Percentiles rank a stretch among this genome's conserved stretches.
These are phyloP conservation scores for Solanum virginianum DNA, from an alignment of 257 asterid genomes.

Conservation along the genomic window DNA sequence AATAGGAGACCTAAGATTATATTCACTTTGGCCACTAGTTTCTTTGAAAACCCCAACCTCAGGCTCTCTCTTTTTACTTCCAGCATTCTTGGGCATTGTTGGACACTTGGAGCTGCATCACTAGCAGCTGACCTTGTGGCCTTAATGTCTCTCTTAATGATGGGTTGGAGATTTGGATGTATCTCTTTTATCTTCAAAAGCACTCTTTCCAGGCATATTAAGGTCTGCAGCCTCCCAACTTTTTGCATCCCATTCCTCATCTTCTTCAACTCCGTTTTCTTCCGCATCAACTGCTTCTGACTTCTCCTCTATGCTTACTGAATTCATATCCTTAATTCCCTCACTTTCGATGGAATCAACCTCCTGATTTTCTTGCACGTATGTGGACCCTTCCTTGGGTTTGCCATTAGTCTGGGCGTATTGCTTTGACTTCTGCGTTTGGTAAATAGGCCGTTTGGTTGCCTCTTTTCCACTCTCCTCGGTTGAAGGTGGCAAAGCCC, in stretches of 20 bases:
- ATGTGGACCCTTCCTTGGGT: constrained; percentile 24
- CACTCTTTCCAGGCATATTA: constrained; percentile 68
- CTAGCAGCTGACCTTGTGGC: neutral
- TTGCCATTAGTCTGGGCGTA: constrained; percentile 57
- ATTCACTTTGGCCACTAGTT: constrained; percentile 17
- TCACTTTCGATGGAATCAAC: constrained; percentile 26
- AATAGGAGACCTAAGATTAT: constrained; percentile 75
- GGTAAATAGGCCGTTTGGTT: constrained; percentile 61
- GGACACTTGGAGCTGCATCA: neutral
- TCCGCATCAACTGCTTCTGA: constrained; percentile 27
- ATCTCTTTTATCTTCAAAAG: constrained; percentile 75
- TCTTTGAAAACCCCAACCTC: constrained; percentile 24
- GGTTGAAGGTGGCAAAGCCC: constrained; percentile 22
- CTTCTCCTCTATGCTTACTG: constrained; percentile 18
- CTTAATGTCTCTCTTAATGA: constrained; percentile 34
- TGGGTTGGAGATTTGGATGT: constrained; percentile 58
- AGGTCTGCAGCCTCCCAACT: constrained; percentile 94
- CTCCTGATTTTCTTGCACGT: constrained; percentile 30
- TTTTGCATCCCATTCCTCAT: constrained; percentile 94
- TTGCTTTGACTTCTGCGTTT: constrained; percentile 60
- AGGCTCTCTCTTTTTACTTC: constrained; percentile 11
- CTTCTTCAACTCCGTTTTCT: constrained; percentile 33
- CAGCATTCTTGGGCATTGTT: constrained; percentile 16
- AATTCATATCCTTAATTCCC: constrained; percentile 6
- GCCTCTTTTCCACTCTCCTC: constrained; percentile 45